A percentile compares a stretch with the other conserved stretches of the same genome.
Evolutionary conservation across 2,329 filamentous ascomycete species (phyloP).

Genomic region (Hypoxylon sp.): DNA sequence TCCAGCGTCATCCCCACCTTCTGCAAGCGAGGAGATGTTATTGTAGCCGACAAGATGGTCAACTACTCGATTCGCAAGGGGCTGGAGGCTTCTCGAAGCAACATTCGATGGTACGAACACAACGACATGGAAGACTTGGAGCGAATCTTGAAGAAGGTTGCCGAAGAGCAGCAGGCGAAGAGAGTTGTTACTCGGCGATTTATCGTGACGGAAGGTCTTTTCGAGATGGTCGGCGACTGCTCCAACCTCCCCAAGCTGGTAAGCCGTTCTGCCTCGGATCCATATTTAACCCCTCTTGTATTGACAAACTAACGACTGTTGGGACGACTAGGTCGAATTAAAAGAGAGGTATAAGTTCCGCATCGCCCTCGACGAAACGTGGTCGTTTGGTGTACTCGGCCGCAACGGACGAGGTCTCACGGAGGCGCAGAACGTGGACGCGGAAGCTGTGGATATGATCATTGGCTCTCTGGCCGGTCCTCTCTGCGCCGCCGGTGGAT

Average conservation of each 20-base stretch:
- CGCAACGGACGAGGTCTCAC: slow-evolving; percentile 92
- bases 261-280: slow-evolving; percentile 49
- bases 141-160: slow-evolving; percentile 83
- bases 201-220: slow-evolving; percentile 94
- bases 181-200: slow-evolving; percentile 93
- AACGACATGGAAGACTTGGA: slow-evolving; percentile 96
- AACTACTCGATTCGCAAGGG: slow-evolving; percentile 96
- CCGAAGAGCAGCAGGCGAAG: slow-evolving; percentile 84
- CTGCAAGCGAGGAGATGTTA: slow-evolving; percentile 96
- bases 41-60: slow-evolving; percentile 92
- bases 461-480: slow-evolving; percentile 91
- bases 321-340: slow-evolving; percentile 75
- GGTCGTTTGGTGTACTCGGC: slow-evolving; percentile 95
- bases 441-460: slow-evolving; percentile 95
- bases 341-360: slow-evolving; percentile 98
- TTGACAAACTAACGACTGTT: slow-evolving; percentile 21
- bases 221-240: slow-evolving; percentile 89
- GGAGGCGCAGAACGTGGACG: slow-evolving; percentile 96
- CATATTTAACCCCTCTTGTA: neutral
- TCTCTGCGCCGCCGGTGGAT: slow-evolving; percentile 91
- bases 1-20: slow-evolving; percentile 97
- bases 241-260: slow-evolving; percentile 87
- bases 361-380: slow-evolving; percentile 95
- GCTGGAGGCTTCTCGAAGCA: slow-evolving; percentile 91
- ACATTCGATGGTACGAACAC: slow-evolving; percentile 93